Evolutionary conservation across 1,284 basidiomycete genomes (phyloP).

Genomic region (Lentinula novae-zelandiae): DNA sequence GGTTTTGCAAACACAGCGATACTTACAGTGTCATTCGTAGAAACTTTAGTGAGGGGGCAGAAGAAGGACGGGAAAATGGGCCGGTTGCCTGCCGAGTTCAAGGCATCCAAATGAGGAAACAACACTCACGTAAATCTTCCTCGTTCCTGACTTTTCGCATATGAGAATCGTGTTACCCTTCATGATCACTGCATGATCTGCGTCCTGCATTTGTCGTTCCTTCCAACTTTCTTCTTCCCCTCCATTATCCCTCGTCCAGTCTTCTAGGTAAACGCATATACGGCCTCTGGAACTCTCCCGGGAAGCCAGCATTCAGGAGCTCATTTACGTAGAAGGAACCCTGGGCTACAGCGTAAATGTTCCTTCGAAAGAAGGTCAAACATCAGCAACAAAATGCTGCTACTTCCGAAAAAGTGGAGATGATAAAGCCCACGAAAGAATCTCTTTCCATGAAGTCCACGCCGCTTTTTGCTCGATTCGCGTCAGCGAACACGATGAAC

Average conservation of each 20-base stretch:
- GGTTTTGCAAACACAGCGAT: no score
- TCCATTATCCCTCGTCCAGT: not conserved
- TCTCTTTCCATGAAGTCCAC: conserved; percentile 21
- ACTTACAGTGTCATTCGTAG: no score
- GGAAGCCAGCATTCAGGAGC: not conserved
- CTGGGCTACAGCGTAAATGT: conserved; percentile 15
- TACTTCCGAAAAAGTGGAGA: conserved; percentile 10
- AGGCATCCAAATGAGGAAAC: not conserved
- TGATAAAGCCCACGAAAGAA: conserved; percentile 17
- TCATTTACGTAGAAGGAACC: not conserved
- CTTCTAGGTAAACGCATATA: not conserved
- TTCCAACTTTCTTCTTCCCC: not conserved
- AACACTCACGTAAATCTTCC: not conserved
- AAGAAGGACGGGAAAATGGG: not conserved
- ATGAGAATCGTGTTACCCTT: not conserved
- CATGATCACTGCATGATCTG: not conserved
- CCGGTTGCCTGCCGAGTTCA: not conserved
- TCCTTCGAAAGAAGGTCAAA: conserved; percentile 47
- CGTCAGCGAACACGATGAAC: conserved; percentile 18
- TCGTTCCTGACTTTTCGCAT: not conserved
- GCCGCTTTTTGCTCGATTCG: conserved; percentile 37
- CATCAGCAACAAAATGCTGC: conserved; percentile 19
- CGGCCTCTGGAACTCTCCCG: not conserved
- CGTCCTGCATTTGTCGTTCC: not conserved
- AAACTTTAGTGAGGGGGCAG: no score